Evolutionary conservation across 2,329 filamentous ascomycete genomes (phyloP), one percentile per base, ranked within the genome.

Genomic region (Hymenotorrendiella dingleyae): DNA sequence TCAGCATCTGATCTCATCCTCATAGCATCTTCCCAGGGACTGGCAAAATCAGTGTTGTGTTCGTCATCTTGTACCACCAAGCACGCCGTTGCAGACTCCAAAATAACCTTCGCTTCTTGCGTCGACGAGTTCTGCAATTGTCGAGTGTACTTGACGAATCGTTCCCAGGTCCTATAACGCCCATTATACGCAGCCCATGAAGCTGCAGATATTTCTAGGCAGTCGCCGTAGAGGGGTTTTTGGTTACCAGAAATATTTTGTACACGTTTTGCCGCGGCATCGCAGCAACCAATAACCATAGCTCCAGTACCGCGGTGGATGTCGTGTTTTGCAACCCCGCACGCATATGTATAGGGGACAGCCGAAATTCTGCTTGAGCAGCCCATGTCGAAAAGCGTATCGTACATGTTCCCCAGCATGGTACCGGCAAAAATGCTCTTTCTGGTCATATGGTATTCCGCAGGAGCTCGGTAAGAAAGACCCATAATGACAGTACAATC

Each of bases 91-190:
- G n/a, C n/a, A n/a, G n/a, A 6, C 17, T 32, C n/a, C 7, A 32
- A 14, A 7, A 37, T 37, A 11, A 12, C 20, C 9, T 6, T 7
- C 3, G 35, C 20, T 8, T 4, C 22, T 16, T 26, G 7, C 8
- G 35, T 24, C 3, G 12, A 5, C 9, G 35, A 37, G 22, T 17
- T 12, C 19, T 37, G 21, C 9, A 38, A 14, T 11, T 32, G 26
- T n/a, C 35, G 17, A 12, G 41, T 38, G 11, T 43, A 43, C 14
- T 43, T 43, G 5, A 43, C n/a, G 20, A 43, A 27, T 10, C 41
- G 41, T n/a, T 43, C 41, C 41, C 41, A 43, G 22, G 41, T 22
- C 4, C 28, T 10, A 22, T 39, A 43, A n/a, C 41, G 27, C n/a
- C 26, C 22, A 20, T 43, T 43, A 21, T 34, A 43, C 4, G 28